These are phyloP conservation scores for Botrytis pseudocinerea DNA, from an alignment of 2,329 filamentous ascomycete genomes.

Conservation along the genomic window DNA sequence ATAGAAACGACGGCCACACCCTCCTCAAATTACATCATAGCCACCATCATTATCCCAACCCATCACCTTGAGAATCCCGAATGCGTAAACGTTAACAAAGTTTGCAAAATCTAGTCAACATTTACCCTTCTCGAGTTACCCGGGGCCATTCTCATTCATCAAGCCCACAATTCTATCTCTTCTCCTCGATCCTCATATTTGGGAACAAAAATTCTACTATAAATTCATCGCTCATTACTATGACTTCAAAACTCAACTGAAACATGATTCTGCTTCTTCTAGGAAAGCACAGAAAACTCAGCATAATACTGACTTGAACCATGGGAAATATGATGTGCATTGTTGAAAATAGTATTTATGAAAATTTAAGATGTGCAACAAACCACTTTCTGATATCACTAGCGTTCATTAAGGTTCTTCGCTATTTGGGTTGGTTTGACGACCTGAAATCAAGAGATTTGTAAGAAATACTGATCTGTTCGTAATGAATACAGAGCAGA, in stretches of 20 bases:
- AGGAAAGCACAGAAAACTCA: background rate
- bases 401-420: background rate
- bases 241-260: accelerated
- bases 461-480: background rate
- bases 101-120: background rate
- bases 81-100: background rate
- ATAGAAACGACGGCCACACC: background rate
- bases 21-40: background rate
- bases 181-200: background rate
- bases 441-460: background rate
- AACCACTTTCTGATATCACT: background rate
- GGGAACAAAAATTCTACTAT: background rate
- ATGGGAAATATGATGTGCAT: background rate
- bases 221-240: too few relatives aligned
- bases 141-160: background rate
- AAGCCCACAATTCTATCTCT: background rate
- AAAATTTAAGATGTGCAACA: background rate
- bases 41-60: background rate
- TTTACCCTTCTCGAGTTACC: background rate
- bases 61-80: background rate
- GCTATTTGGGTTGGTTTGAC: background rate
- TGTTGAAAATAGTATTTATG: background rate
- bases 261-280: background rate
- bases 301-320: background rate
- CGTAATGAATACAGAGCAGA: too few relatives aligned